These are phyloP conservation scores for Phytopythium sindhum DNA, from an alignment of 352 stramenopile genomes.

Conservation along the genomic window DNA sequence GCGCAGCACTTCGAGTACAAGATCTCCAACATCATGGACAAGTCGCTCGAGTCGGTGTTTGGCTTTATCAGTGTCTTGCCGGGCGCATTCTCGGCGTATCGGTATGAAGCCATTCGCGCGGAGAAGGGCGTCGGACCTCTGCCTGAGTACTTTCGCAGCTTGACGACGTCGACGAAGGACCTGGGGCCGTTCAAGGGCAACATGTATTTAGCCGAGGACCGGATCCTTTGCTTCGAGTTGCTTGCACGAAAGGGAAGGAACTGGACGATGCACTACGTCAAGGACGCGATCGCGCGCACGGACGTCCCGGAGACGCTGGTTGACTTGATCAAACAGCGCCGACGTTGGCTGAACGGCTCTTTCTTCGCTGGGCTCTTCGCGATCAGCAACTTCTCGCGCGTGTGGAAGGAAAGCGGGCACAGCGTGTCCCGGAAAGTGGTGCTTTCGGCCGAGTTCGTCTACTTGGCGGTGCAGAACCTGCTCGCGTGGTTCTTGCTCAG, in stretches of 20 bases:
- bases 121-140: conserved; percentile 42
- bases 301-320: conserved; percentile 49
- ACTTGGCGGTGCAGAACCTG: conserved; percentile 35
- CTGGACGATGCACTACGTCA: conserved; percentile 55
- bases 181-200: conserved; percentile 60
- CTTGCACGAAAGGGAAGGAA: conserved; percentile 31
- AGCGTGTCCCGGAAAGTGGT: conserved; percentile 33
- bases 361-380: conserved; percentile 63
- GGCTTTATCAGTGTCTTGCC: conserved; percentile 49
- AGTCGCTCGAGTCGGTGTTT: conserved; percentile 46
- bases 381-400: conserved; percentile 48
- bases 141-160: conserved; percentile 41
- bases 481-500: conserved; percentile 42
- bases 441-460: conserved; percentile 39
- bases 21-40: conserved; percentile 56
- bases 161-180: conserved; percentile 43
- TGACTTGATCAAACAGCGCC: conserved; percentile 57
- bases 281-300: conserved; percentile 46
- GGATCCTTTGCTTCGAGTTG: conserved; percentile 64
- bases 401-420: conserved; percentile 45
- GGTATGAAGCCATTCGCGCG: conserved; percentile 50
- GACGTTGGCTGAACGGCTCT: conserved; percentile 56
- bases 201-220: conserved; percentile 69
- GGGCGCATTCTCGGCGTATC: conserved; percentile 44
- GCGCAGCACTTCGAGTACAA: conserved; percentile 59